Base-by-base conservation (phyloP, 2,329 filamentous ascomycete species). In the Alternaria hordeiaustralica region DNA sequence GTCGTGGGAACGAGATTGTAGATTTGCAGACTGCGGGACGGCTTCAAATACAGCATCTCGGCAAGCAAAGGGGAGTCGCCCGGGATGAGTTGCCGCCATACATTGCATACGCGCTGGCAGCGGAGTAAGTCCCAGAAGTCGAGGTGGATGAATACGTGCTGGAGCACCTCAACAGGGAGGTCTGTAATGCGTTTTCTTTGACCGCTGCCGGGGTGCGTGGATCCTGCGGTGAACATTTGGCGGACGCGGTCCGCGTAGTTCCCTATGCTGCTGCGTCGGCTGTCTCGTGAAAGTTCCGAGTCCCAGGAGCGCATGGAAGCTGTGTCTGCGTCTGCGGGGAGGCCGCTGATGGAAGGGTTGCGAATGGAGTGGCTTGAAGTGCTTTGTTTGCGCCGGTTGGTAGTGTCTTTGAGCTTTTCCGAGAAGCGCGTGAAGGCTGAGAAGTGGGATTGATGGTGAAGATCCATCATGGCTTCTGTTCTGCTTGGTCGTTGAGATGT, bases 381-480 rank as follows among this genome's bases (percentile, higher is more conserved):
- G 30, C 47, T 58, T 26, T 61, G 60, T 44, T 59, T 65, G 45
- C 67, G 67, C 55, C 62, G 66, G 45, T 58, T 53, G n/a, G 58
- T 68, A 12, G 63, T 64, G 33, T 67, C 65, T 30, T 68, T 69
- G 44, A 69, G 65, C 45, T 55, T 55, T 21, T 64, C 63, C 41
- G 67, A 65, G 56, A 69, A 66, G 30, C 67, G 62, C 36, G 60
- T 30, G n/a, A 69, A 64, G 41, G 66, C 61, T 4, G 67, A 69
- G 36, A 62, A 45, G 25, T 62, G 62, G n/a, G 62, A 55, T 44
- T 63, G 60, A n/a, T 63, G 50, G 30, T 63, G 60, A 36, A 63
- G 60, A 44, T 63, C 60, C 60, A 63, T 60, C 60, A 63, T 63
- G 60, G 18, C 49, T 55, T 11, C 49, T 53, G 20, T 11, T 41